Evolutionary conservation across 2,329 filamentous ascomycete genomes (phyloP).

Genomic region (Ascocoryne sarcoides): DNA sequence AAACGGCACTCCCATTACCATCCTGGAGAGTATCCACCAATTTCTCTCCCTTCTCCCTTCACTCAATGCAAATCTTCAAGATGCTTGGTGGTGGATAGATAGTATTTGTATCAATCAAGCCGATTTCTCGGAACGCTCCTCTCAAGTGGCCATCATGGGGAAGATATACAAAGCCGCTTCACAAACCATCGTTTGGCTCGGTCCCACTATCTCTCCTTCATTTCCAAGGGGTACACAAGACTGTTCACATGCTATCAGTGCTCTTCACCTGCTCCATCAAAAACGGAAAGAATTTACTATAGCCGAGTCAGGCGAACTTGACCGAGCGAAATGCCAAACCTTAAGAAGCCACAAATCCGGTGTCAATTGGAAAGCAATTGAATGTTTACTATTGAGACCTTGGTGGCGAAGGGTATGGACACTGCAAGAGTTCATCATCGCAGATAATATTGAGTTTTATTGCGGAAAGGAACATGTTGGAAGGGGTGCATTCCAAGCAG

Average conservation of each 20-base stretch:
- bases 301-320: background rate
- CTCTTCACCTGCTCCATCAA: background rate
- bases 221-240: background rate
- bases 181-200: background rate
- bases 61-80: background rate
- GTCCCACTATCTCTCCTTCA: no score
- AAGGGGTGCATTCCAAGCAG: background rate
- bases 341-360: no score
- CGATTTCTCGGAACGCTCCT: background rate
- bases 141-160: background rate
- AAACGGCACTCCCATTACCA: conserved; percentile 1
- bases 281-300: background rate
- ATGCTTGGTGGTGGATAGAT: conserved; percentile 16
- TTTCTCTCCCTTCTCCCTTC: background rate
- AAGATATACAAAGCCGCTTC: background rate
- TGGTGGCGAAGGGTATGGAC: conserved; percentile 11
- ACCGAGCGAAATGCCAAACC: background rate
- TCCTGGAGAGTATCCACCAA: conserved; percentile 2
- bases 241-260: background rate
- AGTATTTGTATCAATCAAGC: conserved; percentile 15
- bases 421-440: conserved; percentile 10
- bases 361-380: conserved; percentile 6
- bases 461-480: conserved; percentile 8
- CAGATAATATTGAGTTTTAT: conserved; percentile 1
- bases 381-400: conserved; percentile 2